Conservation (phyloP, 129 eudicot genomes). For the Silybum marianum region DNA sequence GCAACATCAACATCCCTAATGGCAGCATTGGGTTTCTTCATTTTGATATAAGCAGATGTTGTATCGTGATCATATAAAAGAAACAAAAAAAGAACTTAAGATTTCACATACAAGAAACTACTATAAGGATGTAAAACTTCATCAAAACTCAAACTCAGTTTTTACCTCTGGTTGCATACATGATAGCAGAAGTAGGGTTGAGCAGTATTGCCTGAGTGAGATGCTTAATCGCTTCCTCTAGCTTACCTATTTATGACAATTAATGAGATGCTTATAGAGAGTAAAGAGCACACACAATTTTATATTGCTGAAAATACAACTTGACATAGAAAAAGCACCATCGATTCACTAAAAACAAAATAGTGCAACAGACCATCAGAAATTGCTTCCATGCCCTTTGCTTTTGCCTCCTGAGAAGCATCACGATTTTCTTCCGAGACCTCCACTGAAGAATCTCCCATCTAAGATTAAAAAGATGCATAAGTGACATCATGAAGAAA, state of each 20-base stretch:
- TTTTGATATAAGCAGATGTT: conserved; percentile 87
- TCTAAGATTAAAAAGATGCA: conserved; percentile 37
- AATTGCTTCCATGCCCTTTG: conserved; percentile 83
- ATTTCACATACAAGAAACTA: not conserved
- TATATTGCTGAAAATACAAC: too few species aligned
- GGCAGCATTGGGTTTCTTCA: conserved; percentile 99
- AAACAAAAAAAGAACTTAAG: not conserved
- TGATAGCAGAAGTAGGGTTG: conserved; percentile 90
- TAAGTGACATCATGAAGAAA: not conserved
- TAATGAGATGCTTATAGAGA: not conserved
- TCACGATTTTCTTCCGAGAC: conserved; percentile 92
- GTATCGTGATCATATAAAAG: not conserved
- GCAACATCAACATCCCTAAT: conserved; percentile 98
- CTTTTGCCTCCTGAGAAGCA: conserved; percentile 91
- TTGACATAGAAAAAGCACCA: too few species aligned
- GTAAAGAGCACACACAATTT: not conserved
- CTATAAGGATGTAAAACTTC: not conserved
- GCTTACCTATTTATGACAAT: conserved; percentile 50
- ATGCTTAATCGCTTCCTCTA: conserved; percentile 89
- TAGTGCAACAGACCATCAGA: conserved; percentile 66
- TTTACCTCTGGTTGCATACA: conserved; percentile 93
- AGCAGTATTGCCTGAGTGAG: conserved; percentile 83
- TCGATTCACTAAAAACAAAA: not conserved
- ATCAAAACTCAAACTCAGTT: not conserved
- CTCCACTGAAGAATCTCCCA: conserved; percentile 91